Evolutionary conservation across 176 grass and related monocot species (phyloP).

Genomic region (Zizania latifolia): DNA sequence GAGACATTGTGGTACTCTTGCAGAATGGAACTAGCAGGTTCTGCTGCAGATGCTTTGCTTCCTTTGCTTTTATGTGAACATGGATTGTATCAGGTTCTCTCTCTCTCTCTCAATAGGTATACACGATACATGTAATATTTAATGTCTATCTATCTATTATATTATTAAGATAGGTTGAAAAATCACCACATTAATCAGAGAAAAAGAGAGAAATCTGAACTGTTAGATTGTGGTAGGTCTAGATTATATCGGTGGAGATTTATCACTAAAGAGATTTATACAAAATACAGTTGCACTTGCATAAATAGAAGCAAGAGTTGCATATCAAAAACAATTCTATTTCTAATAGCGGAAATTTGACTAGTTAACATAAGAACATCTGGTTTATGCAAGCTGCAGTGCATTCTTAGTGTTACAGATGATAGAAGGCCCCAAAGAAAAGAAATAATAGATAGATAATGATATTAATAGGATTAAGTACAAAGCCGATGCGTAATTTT

Average conservation of each 20-base stretch:
- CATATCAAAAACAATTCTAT: too few relatives aligned
- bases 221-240: too few relatives aligned
- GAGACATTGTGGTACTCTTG: constrained; percentile 3
- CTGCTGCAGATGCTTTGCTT: constrained; percentile 89
- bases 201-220: too few relatives aligned
- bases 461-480: too few relatives aligned
- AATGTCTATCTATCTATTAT: too few relatives aligned
- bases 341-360: too few relatives aligned
- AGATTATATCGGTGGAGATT: too few relatives aligned
- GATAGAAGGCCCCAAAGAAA: neutral
- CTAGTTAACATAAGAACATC: neutral
- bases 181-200: too few relatives aligned
- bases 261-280: too few relatives aligned
- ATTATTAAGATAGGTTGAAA: too few relatives aligned
- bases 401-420: neutral
- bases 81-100: constrained; percentile 70
- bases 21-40: constrained; percentile 82
- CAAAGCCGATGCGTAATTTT: neutral
- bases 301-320: too few relatives aligned
- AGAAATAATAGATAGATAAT: neutral
- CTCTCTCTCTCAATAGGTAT: neutral
- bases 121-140: neutral
- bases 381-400: neutral
- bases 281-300: too few relatives aligned
- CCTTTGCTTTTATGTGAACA: constrained; percentile 89